phyloP scores from a whole-genome alignment of 768 basidiomycete species.

The Tricholoma sp. region DNA sequence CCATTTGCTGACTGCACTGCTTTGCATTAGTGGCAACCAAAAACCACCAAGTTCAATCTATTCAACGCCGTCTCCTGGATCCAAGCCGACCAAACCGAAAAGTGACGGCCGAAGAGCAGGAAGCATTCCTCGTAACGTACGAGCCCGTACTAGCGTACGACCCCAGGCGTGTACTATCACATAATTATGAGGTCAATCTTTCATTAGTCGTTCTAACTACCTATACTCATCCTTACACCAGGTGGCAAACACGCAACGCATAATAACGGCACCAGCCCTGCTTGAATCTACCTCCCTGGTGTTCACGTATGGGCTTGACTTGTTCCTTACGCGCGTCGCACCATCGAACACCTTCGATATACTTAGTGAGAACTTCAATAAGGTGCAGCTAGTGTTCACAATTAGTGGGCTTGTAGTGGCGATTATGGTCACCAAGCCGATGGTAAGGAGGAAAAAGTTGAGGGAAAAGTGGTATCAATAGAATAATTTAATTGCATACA shows the following conservation, averaged over 20 bases:
- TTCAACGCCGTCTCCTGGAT: conserved; percentile 71
- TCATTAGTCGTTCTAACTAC: background rate
- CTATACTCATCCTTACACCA: conserved; percentile 20
- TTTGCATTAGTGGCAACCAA: conserved; percentile 64
- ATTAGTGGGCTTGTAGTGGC: conserved; percentile 65
- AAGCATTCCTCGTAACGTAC: conserved; percentile 83
- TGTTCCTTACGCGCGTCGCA: conserved; percentile 81
- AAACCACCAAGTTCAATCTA: conserved; percentile 66
- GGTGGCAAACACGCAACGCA: conserved; percentile 63
- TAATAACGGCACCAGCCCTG: conserved; percentile 76
- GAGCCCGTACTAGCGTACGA: conserved; percentile 77
- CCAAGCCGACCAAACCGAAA: conserved; percentile 78
- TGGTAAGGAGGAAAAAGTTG: conserved; percentile 65
- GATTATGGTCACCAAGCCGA: conserved; percentile 78
- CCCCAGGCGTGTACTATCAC: conserved; percentile 45
- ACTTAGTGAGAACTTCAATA: conserved; percentile 89
- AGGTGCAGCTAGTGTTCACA: conserved; percentile 82
- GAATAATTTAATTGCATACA: background rate
- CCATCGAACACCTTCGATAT: conserved; percentile 93
- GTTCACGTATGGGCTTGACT: conserved; percentile 81
- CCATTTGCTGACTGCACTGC: background rate
- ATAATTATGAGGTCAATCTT: conserved; percentile 36
- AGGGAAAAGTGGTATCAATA: conserved; percentile 70
- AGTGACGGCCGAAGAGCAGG: conserved; percentile 69
- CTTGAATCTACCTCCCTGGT: conserved; percentile 91